Conservation (phyloP, 2,329 filamentous ascomycete species). For the Fusarium armeniacum region DNA sequence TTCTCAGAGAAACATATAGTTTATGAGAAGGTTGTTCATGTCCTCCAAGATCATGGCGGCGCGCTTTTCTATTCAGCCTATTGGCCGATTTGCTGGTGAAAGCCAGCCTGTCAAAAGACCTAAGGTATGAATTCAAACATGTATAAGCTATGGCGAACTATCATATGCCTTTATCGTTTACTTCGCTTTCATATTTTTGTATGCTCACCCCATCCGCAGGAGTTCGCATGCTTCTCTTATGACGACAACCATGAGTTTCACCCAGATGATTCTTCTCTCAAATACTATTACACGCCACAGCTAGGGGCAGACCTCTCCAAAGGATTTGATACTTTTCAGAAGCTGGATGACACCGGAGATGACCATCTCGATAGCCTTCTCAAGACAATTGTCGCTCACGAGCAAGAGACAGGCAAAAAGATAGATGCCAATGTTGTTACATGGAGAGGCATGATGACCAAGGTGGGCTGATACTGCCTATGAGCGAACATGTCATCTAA, state of each 20-base stretch:
- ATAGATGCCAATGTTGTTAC: conserved; percentile 86
- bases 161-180: neutral
- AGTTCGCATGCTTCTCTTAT: conserved; percentile 94
- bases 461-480: conserved; percentile 66
- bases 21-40: neutral
- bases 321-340: conserved; percentile 86
- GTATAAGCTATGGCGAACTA: neutral
- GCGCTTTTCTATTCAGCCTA: conserved; percentile 77
- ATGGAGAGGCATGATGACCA: conserved; percentile 99
- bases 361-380: conserved; percentile 90
- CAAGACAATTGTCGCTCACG: conserved; percentile 79
- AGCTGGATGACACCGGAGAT: conserved; percentile 85
- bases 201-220: conserved; percentile 62
- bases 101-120: conserved; percentile 81
- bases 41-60: conserved; percentile 46
- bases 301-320: conserved; percentile 80
- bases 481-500: conserved; percentile 12
- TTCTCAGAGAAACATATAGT: neutral
- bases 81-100: conserved; percentile 75
- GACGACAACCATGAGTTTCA: conserved; percentile 84
- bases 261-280: conserved; percentile 82
- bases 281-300: conserved; percentile 86
- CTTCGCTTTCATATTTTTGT: no score
- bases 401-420: conserved; percentile 75
- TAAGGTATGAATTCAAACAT: conserved; percentile 65